phyloP scores from a whole-genome alignment of 805 yeast species.

The Yarrowia porcina region DNA sequence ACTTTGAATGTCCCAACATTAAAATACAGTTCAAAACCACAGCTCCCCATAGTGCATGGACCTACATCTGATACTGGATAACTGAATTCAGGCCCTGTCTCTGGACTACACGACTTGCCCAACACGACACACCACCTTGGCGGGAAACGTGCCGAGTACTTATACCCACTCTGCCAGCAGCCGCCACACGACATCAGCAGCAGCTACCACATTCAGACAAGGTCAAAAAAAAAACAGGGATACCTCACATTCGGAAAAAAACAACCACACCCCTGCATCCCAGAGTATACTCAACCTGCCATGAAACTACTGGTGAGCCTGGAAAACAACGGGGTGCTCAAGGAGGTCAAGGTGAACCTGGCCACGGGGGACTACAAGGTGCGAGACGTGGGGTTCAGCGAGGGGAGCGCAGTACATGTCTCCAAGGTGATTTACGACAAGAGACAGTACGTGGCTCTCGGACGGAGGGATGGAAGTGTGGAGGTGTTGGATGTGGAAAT shows the following conservation, averaged over 20 bases:
- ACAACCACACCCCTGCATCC: neutral
- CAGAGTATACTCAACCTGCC: neutral
- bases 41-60: neutral
- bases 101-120: neutral
- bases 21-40: neutral
- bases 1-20: neutral
- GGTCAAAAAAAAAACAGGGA: neutral
- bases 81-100: neutral
- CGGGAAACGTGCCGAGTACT: neutral
- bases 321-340: conserved; percentile 11
- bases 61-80: conserved; percentile 10
- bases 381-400: conserved; percentile 9
- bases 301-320: conserved; percentile 24
- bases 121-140: neutral
- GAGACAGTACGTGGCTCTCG: conserved; percentile 22
- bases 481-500: conserved; percentile 23
- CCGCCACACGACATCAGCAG: neutral
- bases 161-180: neutral
- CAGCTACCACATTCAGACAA: neutral
- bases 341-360: conserved; percentile 2
- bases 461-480: conserved; percentile 23
- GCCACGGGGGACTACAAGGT: conserved; percentile 3
- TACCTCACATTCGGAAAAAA: too few species aligned
- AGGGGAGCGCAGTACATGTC: conserved; percentile 20
- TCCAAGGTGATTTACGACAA: conserved; percentile 1